phyloP scores from a whole-genome alignment of 257 asterid species.

The Solanum virginianum region DNA sequence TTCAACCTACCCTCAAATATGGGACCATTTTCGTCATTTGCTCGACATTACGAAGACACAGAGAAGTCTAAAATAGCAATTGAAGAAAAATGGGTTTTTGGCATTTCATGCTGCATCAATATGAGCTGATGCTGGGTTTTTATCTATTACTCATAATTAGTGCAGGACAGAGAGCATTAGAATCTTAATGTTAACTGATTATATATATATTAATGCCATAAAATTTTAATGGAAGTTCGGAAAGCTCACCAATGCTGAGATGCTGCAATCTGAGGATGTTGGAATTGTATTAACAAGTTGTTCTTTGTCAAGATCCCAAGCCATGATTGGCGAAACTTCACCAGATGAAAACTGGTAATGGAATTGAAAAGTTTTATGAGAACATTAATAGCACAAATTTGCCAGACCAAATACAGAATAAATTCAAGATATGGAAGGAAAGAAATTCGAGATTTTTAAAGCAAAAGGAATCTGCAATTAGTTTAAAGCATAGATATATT shows the following conservation, averaged over 20 bases:
- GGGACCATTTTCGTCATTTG: neutral
- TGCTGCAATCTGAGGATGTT: constrained; percentile 63
- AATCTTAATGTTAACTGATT: neutral
- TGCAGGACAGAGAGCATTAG: neutral
- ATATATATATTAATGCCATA: neutral
- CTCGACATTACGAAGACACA: neutral
- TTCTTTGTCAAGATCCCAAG: constrained; percentile 98
- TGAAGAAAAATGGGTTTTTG: neutral
- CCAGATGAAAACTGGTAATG: constrained; percentile 66
- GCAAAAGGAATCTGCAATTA: no score
- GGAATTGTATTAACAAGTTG: constrained; percentile 74
- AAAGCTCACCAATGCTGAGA: constrained; percentile 80
- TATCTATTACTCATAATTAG: neutral
- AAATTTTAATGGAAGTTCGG: neutral
- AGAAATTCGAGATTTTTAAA: neutral
- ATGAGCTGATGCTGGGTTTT: neutral
- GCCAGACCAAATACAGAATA: neutral
- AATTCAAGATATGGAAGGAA: neutral
- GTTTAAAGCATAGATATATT: no score
- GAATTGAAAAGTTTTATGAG: constrained; percentile 1
- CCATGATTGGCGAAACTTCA: constrained; percentile 78
- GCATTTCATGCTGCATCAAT: neutral
- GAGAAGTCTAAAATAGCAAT: neutral
- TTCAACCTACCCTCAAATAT: neutral
- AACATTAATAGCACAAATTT: neutral